These are phyloP conservation scores for Filosporella fistucella DNA, from an alignment of 495 filamentous ascomycete species.

Conservation along the genomic window DNA sequence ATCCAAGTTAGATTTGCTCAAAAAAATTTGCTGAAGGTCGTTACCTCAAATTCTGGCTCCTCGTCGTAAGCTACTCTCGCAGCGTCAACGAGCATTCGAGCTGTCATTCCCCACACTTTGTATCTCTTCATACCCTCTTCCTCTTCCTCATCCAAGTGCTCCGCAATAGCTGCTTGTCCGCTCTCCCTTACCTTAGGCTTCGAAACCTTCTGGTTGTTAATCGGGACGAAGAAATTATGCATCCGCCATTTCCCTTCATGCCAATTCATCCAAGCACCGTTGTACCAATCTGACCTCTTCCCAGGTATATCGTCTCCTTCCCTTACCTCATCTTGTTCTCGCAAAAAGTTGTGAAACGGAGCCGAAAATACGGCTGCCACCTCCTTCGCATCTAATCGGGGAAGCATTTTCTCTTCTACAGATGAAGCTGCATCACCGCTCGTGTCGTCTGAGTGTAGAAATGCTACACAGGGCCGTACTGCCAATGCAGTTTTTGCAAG, in stretches of 20 bases:
- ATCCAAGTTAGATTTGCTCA: not conserved
- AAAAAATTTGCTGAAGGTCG: not conserved
- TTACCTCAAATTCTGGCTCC: conserved; percentile 73
- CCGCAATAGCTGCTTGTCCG: conserved; percentile 26
- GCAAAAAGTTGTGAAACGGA: conserved; percentile 70
- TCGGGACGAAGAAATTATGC: conserved; percentile 87
- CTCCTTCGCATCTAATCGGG: conserved; percentile 74
- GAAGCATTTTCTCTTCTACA: conserved; percentile 65
- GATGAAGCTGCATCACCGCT: conserved; percentile 6
- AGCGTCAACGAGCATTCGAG: conserved; percentile 79
- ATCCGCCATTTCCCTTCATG: conserved; percentile 62
- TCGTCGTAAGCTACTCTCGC: conserved; percentile 76
- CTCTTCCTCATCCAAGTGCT: conserved; percentile 37
- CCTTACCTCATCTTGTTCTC: conserved; percentile 38
- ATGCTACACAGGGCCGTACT: conserved; percentile 82
- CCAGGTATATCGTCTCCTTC: conserved; percentile 34
- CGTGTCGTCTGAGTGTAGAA: conserved; percentile 55
- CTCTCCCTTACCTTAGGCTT: conserved; percentile 38
- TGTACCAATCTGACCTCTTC: conserved; percentile 60
- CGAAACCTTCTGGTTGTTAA: conserved; percentile 54
- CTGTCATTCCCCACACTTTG: conserved; percentile 90
- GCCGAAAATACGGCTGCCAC: conserved; percentile 90
- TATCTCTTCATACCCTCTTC: conserved; percentile 50
- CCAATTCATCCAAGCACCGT: conserved; percentile 62
- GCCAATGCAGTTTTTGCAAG: conserved; percentile 77